Percentiles rank a stretch among this genome's conserved stretches.
Evolutionary conservation across 352 stramenopile species (phyloP).

Genomic region (Plasmopara viticola): DNA sequence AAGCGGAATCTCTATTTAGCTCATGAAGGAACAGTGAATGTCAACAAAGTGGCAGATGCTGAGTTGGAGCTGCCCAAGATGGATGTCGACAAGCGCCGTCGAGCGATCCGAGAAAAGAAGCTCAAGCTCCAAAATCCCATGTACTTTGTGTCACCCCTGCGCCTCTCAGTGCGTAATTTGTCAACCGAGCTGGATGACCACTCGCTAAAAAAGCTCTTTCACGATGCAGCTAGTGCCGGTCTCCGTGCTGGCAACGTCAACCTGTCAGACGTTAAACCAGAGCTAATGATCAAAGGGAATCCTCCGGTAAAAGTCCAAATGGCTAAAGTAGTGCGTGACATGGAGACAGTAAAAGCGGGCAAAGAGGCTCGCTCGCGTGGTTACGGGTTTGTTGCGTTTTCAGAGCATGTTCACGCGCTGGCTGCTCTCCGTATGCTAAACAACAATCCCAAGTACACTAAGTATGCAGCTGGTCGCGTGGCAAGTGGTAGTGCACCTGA

Average conservation of each 20-base stretch:
- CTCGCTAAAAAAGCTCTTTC: constrained; percentile 86
- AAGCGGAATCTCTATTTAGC: constrained; percentile 95
- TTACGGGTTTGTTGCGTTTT: constrained; percentile 97
- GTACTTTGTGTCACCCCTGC: constrained; percentile 95
- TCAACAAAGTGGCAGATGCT: constrained; percentile 86
- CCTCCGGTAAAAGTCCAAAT: constrained; percentile 70
- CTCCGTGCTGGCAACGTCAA: constrained; percentile 72
- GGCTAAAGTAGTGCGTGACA: constrained; percentile 78
- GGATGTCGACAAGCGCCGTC: constrained; percentile 92
- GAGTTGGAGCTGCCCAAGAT: constrained; percentile 79
- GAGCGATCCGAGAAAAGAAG: constrained; percentile 92
- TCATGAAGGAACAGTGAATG: constrained; percentile 91
- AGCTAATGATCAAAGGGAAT: constrained; percentile 37
- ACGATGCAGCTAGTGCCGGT: constrained; percentile 66
- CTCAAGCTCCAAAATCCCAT: constrained; percentile 95
- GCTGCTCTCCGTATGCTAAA: constrained; percentile 94
- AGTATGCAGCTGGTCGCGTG: constrained; percentile 46
- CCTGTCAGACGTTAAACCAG: constrained; percentile 71
- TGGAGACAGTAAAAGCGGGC: constrained; percentile 50
- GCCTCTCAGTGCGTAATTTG: constrained; percentile 93
- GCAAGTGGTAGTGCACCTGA: constrained; percentile 31
- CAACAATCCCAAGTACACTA: constrained; percentile 93
- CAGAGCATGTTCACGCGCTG: constrained; percentile 93
- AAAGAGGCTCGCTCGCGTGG: constrained; percentile 57
- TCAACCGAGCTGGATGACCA: constrained; percentile 82